A percentile compares a stretch with the other conserved stretches of the same genome.
Conservation (phyloP, 2,329 filamentous ascomycete species). For the Colletotrichum higginsianum region DNA sequence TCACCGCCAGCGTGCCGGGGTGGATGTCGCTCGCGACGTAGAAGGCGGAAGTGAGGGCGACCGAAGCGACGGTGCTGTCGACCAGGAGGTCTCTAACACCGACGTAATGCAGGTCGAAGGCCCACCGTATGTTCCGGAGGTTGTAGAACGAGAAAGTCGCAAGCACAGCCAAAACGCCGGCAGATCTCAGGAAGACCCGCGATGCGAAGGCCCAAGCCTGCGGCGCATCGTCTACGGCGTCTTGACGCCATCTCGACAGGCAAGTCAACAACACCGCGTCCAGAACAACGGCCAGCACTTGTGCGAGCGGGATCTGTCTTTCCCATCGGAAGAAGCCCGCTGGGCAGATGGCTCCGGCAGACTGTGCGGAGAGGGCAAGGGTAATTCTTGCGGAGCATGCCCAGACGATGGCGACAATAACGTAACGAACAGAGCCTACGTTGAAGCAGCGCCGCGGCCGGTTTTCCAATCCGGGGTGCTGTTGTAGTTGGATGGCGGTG, state of each 20-base stretch:
- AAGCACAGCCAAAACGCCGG: slow-evolving; percentile 46
- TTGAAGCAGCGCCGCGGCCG: slow-evolving; percentile 29
- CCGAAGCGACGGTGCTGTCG: slow-evolving; percentile 48
- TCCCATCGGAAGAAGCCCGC: slow-evolving; percentile 45
- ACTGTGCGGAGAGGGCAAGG: slow-evolving; percentile 46
- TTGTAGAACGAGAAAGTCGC: slow-evolving; percentile 50
- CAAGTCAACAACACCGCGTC: slow-evolving; percentile 51
- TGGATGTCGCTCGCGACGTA: slow-evolving; percentile 49
- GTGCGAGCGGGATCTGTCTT: slow-evolving; percentile 49
- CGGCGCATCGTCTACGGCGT: slow-evolving; percentile 44
- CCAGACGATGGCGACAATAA: slow-evolving; percentile 50
- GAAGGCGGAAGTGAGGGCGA: slow-evolving; percentile 47
- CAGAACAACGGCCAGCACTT: slow-evolving; percentile 47
- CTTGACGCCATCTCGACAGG: slow-evolving; percentile 48
- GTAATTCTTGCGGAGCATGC: slow-evolving; percentile 50
- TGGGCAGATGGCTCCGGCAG: slow-evolving; percentile 51
- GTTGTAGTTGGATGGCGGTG: slow-evolving; percentile 45
- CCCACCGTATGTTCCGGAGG: slow-evolving; percentile 48
- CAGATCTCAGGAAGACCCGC: slow-evolving; percentile 45
- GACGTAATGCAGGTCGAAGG: slow-evolving; percentile 49
- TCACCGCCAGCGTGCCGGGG: slow-evolving; percentile 48
- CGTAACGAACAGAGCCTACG: slow-evolving; percentile 42
- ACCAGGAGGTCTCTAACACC: slow-evolving; percentile 49
- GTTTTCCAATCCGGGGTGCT: slow-evolving; percentile 43
- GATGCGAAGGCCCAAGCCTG: slow-evolving; percentile 46